Base-by-base conservation (phyloP, 208 protist genomes). In the Naegleria lovaniensis region DNA sequence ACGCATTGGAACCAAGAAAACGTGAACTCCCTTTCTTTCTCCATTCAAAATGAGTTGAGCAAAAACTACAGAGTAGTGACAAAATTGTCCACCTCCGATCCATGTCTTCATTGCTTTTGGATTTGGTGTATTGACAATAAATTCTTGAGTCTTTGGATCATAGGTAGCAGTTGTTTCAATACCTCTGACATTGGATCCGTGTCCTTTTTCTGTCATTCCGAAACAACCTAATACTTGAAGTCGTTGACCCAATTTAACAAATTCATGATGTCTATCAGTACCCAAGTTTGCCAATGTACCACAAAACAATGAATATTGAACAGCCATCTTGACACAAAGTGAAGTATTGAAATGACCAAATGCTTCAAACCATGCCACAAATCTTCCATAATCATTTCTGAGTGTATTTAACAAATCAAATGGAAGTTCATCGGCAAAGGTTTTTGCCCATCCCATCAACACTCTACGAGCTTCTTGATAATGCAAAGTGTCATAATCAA, bases 151-250 rank as follows among this genome's bases (percentile, higher is more conserved):
- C 25, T 83, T 19, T 33, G 40, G 11, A 79, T 95, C 93, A 55
- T 92, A 95, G 19, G 38, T 43, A 0, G 93, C 92, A 4, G 40
- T 84, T 0, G 93, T 95, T 84, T 93, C 91, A 55, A 94, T 93
- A 13, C 91, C 58, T 76, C 90, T 29, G 6, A 93, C 92, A 89
- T 95, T 95, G 4, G 90, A 91, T 9, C 93, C 93, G 87, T 95
- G 93, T 3, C 76, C 90, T 51, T 94, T 90, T 52, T 95, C 93
- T 22, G 91, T 94, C 91, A 92, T 89, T 22, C 91, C 93, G 76
- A 92, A 93, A 1, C 85, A 88, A 36, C 85, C 85, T 13, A 48
- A 48, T 22, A 88, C 85, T 33, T 88, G 7, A 5, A 88, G 22
- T n/a, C 25, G 0, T 48, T 58, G 85, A 16, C 7, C 43, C 11